Evolutionary conservation across 2,329 filamentous ascomycete genomes (phyloP).

Genomic region (Claviceps quebecensis): DNA sequence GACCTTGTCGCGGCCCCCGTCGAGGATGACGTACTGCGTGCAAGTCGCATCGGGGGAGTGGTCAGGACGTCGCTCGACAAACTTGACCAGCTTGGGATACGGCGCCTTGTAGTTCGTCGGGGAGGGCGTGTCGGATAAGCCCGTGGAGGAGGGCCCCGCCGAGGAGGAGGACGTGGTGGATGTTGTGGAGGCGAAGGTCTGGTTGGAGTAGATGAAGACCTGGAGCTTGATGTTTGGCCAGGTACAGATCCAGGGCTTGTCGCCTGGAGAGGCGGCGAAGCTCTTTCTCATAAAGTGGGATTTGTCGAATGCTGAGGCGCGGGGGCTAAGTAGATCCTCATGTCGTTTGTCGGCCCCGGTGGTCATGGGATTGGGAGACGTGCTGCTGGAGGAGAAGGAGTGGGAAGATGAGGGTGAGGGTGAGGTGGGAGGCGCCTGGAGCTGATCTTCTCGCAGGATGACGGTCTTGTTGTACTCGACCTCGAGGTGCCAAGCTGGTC

Average conservation of each 20-base stretch:
- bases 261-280: conserved; percentile 26
- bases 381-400: background rate
- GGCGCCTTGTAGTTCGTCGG: conserved; percentile 14
- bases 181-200: conserved; percentile 29
- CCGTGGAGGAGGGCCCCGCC: background rate
- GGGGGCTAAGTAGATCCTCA: conserved; percentile 8
- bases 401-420: background rate
- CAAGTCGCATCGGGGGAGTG: conserved; percentile 25
- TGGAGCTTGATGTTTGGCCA: conserved; percentile 43
- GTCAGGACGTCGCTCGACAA: conserved; percentile 36
- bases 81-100: conserved; percentile 40
- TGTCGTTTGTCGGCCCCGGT: conserved; percentile 15
- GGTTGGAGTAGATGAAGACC: conserved; percentile 40
- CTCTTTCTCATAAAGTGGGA: conserved; percentile 11
- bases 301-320: conserved; percentile 13
- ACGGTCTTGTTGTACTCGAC: conserved; percentile 43
- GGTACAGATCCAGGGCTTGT: conserved; percentile 43
- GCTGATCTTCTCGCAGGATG: conserved; percentile 30
- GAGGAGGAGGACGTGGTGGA: conserved; percentile 2
- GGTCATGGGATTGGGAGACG: conserved; percentile 8
- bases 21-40: conserved; percentile 31
- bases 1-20: conserved; percentile 21
- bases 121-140: background rate
- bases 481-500: conserved; percentile 41
- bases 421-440: conserved; percentile 8